phyloP scores from a whole-genome alignment of 177 flowering plant genomes.

The Telopea speciosissima region DNA sequence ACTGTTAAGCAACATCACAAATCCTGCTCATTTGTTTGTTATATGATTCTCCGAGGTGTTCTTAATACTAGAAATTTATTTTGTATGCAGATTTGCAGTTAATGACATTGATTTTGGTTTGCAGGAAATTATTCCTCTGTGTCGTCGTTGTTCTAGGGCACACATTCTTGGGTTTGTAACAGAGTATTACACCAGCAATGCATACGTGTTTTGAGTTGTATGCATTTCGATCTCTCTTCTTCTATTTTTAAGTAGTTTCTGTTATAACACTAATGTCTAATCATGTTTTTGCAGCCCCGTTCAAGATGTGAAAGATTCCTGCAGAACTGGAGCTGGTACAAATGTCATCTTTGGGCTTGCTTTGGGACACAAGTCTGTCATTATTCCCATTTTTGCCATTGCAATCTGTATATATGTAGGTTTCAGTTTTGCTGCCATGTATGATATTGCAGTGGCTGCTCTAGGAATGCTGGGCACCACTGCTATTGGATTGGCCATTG shows the following conservation, averaged over 20 bases:
- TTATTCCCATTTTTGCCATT: conserved; percentile 69
- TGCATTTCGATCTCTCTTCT: background rate
- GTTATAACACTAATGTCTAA: background rate
- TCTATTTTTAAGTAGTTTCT: background rate
- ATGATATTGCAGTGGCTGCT: conserved; percentile 71
- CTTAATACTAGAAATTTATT: background rate
- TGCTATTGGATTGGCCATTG: conserved; percentile 72
- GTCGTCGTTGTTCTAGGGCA: conserved; percentile 67
- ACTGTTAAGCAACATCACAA: conserved; percentile 35
- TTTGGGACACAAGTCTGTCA: conserved; percentile 70
- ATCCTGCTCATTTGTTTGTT: background rate
- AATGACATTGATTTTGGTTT: conserved; percentile 9
- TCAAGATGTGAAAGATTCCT: conserved; percentile 78
- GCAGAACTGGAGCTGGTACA: conserved; percentile 80
- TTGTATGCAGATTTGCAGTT: no score
- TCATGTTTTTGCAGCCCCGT: conserved; percentile 43
- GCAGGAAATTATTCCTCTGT: conserved; percentile 61
- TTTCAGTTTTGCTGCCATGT: conserved; percentile 75
- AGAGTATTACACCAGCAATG: conserved; percentile 70
- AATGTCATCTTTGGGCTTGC: conserved; percentile 77
- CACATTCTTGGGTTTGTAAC: conserved; percentile 65
- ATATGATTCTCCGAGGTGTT: background rate
- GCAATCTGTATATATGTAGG: conserved; percentile 83
- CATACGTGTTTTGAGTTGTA: conserved; percentile 39
- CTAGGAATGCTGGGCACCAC: conserved; percentile 78